phyloP scores from a whole-genome alignment of 179 eudicot genomes.

The Corrigiola litoralis region DNA sequence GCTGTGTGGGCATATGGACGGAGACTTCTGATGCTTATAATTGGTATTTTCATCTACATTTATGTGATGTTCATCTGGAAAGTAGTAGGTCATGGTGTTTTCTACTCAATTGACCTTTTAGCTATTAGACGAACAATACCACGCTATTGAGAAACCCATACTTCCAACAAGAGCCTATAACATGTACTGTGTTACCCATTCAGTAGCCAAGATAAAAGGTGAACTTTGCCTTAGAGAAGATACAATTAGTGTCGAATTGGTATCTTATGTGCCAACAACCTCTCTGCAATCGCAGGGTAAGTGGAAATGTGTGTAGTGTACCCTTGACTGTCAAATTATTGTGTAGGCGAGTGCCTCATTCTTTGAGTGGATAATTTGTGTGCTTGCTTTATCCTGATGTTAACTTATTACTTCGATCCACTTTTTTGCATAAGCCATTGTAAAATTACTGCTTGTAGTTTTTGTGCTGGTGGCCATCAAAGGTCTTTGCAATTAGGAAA shows the following conservation, averaged over 20 bases:
- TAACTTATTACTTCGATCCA: too few species aligned
- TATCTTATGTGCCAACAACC: conserved; percentile 5
- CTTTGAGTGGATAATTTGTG: conserved; percentile 9
- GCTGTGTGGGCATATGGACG: not conserved
- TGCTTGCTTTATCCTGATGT: not conserved
- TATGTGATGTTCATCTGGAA: not conserved
- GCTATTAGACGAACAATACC: too few species aligned
- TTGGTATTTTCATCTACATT: not conserved
- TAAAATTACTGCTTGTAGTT: not conserved
- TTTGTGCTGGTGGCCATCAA: too few species aligned
- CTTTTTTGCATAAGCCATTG: not conserved
- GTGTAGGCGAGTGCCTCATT: conserved; percentile 8
- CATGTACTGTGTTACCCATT: too few species aligned
- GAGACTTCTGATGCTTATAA: not conserved
- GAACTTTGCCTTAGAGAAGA: too few species aligned
- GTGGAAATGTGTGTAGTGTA: not conserved
- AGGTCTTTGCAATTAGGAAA: too few species aligned
- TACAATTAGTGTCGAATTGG: too few species aligned
- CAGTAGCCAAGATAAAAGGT: too few species aligned
- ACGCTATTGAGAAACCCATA: too few species aligned
- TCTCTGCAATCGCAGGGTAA: conserved; percentile 15
- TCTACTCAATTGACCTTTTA: too few species aligned
- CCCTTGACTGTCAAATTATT: conserved; percentile 4
- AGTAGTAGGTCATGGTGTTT: not conserved
- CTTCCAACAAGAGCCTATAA: too few species aligned